phyloP scores from a whole-genome alignment of 495 filamentous ascomycete genomes.

The Penicillium fimorum region DNA sequence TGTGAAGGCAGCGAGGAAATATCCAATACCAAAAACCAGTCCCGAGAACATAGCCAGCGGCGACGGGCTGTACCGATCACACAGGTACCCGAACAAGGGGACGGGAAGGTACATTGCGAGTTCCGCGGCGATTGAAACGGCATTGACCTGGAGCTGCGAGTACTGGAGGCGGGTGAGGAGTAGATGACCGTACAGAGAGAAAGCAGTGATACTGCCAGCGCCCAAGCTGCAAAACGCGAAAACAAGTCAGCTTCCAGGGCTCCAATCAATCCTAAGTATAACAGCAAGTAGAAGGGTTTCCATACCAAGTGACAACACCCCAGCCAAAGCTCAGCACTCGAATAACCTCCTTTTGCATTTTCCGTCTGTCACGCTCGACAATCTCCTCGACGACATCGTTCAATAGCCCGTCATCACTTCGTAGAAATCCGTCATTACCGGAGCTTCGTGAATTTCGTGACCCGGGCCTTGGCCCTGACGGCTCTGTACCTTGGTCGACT shows the following conservation, averaged over 20 bases:
- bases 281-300: slow-evolving; percentile 1
- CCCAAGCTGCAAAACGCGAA: slow-evolving; percentile 52
- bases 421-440: slow-evolving; percentile 5
- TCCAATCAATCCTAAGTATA: background rate
- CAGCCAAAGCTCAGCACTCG: slow-evolving; percentile 58
- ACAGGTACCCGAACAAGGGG: slow-evolving; percentile 83
- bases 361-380: slow-evolving; percentile 54
- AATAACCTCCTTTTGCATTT: slow-evolving; percentile 49
- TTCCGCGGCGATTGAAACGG: slow-evolving; percentile 77
- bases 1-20: slow-evolving; percentile 75
- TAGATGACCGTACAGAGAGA: slow-evolving; percentile 86
- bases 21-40: slow-evolving; percentile 73
- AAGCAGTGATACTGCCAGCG: slow-evolving; percentile 81
- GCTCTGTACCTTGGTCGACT: slow-evolving; percentile 10
- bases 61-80: slow-evolving; percentile 80
- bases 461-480: slow-evolving; percentile 18
- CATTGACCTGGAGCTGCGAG: slow-evolving; percentile 86
- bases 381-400: slow-evolving; percentile 61
- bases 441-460: slow-evolving; percentile 25
- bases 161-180: slow-evolving; percentile 83
- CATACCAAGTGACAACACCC: slow-evolving; percentile 60
- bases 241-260: slow-evolving; percentile 12
- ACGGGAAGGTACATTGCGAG: slow-evolving; percentile 87
- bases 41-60: slow-evolving; percentile 70
- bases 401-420: slow-evolving; percentile 56